Evolutionary conservation across 2,329 filamentous ascomycete species (phyloP), one percentile per base, ranked within the genome.

Genomic region (Colletotrichum limetticola): DNA sequence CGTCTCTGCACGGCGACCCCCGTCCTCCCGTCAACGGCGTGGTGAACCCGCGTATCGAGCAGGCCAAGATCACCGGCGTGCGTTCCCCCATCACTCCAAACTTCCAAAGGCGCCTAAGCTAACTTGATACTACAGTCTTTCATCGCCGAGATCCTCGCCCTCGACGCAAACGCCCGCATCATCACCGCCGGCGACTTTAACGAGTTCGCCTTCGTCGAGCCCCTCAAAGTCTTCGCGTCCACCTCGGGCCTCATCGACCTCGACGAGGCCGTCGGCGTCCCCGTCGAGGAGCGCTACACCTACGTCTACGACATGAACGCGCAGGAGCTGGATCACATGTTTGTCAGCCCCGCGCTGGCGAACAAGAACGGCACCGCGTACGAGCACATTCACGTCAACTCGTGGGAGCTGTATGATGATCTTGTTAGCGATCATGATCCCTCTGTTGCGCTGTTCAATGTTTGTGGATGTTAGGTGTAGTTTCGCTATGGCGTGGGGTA

Each of bases 371-470:
- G 53, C 14, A 81, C 85, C 19, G 80, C 84, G 77, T 90, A 90
- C 75, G 90, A 94, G 85, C 92, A 94, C 80, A 78, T 94, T 30
- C 92, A 94, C 82, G 83, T 94, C 64, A 94, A 93, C 80, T 91
- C 91, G 3, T 94, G 92, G 92, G 86, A 89, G 62, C 82, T 84
- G 35, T 86, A 81, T 72, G 86, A 84, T 35, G 88, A 88, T 66
- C 85, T 89, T 79, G 87, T 89, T 26, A 91, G 88, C 64, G 92
- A 94, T 79, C 92, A 94, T 78, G 92, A 94, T 77, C 92, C 92
- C 0, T 91, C 87, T 58, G 88, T 94, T 19, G 91, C 89, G 4
- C 85, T 82, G 80, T 82, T 94, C 71, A 86, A 93, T 79, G 80
- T 94, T 4, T 94, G 91, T 71, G 80, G 79, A 3, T 81, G 80